Conservation (phyloP, 2,329 filamentous ascomycete species). For the Hymenoscyphus fraxineus region DNA sequence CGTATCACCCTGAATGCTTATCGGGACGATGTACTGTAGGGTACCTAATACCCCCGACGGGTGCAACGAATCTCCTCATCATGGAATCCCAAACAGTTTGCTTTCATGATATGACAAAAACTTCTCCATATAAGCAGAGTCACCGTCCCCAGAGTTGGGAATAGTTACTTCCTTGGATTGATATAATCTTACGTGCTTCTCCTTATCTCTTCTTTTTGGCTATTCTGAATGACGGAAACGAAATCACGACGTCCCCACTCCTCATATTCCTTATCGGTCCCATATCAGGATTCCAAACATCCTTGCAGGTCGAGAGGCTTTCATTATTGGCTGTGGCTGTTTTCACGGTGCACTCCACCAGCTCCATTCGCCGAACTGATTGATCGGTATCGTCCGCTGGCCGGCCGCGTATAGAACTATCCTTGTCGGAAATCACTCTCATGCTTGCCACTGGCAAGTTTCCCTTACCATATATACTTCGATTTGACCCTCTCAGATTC, state of each 20-base stretch:
- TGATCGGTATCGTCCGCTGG: slow-evolving; percentile 26
- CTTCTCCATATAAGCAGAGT: background rate
- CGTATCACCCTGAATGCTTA: slow-evolving; percentile 4
- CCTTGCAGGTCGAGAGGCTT: slow-evolving; percentile 2
- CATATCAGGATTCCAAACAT: slow-evolving; percentile 10
- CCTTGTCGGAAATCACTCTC: slow-evolving; percentile 19
- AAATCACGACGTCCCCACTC: background rate
- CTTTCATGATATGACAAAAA: background rate
- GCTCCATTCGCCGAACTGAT: slow-evolving; percentile 20
- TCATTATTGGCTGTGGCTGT: slow-evolving; percentile 9
- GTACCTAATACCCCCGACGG: slow-evolving; percentile 2
- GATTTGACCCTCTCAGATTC: slow-evolving; percentile 8
- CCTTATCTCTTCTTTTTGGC: slow-evolving; percentile 3
- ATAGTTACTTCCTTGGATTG: background rate
- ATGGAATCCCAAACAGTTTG: background rate
- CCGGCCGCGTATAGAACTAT: slow-evolving; percentile 18
- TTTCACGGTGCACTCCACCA: slow-evolving; percentile 24
- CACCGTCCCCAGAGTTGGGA: background rate
- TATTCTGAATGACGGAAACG: background rate
- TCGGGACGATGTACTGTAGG: background rate
- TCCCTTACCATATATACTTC: slow-evolving; percentile 20
- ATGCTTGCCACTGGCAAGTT: slow-evolving; percentile 16
- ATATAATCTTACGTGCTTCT: background rate
- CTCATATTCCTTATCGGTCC: slow-evolving; percentile 4
- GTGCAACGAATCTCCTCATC: slow-evolving; percentile 6